These are phyloP conservation scores for Magnolia sinica DNA, from an alignment of 164 flowering plant genomes.

Conservation along the genomic window DNA sequence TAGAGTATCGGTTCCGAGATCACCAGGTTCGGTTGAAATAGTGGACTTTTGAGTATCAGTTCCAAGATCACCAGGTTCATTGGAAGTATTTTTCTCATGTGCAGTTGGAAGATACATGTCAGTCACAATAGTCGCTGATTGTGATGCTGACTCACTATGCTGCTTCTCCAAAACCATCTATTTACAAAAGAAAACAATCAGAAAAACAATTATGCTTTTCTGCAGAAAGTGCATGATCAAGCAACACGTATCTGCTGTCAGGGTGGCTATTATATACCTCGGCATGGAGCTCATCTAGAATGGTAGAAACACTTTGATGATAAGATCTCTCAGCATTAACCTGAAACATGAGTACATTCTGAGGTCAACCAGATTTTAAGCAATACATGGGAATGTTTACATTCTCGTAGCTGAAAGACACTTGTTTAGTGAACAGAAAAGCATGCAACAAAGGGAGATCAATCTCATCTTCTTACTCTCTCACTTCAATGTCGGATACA, in stretches of 20 bases:
- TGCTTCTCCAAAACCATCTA: slow-evolving; percentile 55
- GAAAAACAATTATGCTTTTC: not conserved
- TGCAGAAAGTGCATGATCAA: not conserved
- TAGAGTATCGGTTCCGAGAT: slow-evolving; percentile 19
- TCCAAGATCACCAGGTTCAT: slow-evolving; percentile 23
- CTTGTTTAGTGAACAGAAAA: not conserved
- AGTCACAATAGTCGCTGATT: slow-evolving; percentile 21
- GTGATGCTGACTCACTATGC: slow-evolving; percentile 28
- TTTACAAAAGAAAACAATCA: slow-evolving; percentile 15
- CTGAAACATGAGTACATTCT: slow-evolving; percentile 28
- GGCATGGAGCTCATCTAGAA: slow-evolving; percentile 54
- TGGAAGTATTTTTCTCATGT: slow-evolving; percentile 20
- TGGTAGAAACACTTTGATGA: slow-evolving; percentile 49
- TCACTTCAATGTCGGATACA: too few relatives aligned
- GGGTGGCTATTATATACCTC: slow-evolving; percentile 42
- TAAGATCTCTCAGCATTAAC: slow-evolving; percentile 79
- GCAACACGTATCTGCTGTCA: not conserved
- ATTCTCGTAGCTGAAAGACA: not conserved
- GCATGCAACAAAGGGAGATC: not conserved
- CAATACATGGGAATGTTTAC: not conserved
- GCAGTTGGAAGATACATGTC: slow-evolving; percentile 27
- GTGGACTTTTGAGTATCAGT: slow-evolving; percentile 1
- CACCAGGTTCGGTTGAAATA: slow-evolving; percentile 28
- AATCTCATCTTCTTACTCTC: too few relatives aligned
- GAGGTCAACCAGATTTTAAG: not conserved